These are phyloP conservation scores for Lithospermum erythrorhizon DNA, from an alignment of 257 asterid species.

Conservation along the genomic window DNA sequence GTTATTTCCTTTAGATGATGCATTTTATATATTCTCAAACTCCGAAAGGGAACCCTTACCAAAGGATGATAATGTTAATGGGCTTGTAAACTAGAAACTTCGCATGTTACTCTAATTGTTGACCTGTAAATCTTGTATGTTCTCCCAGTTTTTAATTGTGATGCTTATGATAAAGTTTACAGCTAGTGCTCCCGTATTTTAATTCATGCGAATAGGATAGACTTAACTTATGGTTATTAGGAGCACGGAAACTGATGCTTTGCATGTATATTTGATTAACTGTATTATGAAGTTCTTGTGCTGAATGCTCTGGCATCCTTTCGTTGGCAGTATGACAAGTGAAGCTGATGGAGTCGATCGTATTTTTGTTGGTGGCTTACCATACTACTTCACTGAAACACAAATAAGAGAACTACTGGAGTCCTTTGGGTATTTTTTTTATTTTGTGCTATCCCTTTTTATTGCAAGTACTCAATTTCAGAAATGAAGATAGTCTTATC, in stretches of 20 bases:
- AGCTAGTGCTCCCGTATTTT: no score
- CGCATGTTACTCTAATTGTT: not conserved
- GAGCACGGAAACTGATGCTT: no score
- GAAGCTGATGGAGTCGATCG: conserved; percentile 99
- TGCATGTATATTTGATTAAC: not conserved
- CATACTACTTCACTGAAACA: conserved; percentile 85
- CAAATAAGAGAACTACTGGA: conserved; percentile 92
- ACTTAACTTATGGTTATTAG: no score
- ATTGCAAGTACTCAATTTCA: not conserved
- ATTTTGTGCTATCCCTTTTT: not conserved
- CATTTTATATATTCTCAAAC: not conserved
- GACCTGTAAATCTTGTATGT: not conserved
- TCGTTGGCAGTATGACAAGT: conserved; percentile 25
- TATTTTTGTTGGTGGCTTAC: conserved; percentile 91
- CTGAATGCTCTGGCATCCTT: not conserved
- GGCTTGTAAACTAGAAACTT: no score
- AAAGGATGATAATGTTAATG: not conserved
- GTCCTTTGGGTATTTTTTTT: conserved; percentile 58
- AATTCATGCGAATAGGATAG: no score
- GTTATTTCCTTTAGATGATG: not conserved
- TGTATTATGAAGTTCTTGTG: not conserved
- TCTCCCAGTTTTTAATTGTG: no score
- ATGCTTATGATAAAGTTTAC: no score
- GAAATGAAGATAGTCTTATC: not conserved
- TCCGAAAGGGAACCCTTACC: not conserved